These are phyloP conservation scores for Paracoccidioides lutzii DNA, from an alignment of 2,329 filamentous ascomycete species.

Conservation along the genomic window DNA sequence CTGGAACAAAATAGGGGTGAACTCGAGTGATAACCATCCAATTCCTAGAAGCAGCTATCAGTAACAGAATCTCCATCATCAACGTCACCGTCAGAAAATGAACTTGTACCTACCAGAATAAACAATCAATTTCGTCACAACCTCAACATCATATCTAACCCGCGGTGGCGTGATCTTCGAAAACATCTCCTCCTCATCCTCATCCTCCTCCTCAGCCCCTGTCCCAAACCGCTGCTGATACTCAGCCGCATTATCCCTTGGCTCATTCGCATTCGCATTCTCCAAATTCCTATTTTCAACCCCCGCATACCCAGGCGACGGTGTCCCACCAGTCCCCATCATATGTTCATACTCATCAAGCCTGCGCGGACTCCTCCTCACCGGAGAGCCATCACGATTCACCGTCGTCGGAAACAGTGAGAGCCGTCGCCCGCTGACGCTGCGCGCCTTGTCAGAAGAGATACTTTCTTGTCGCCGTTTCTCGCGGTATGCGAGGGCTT, in stretches of 20 bases:
- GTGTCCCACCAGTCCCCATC: conserved; percentile 50
- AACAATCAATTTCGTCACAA: conserved; percentile 90
- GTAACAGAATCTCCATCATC: conserved; percentile 5
- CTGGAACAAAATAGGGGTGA: conserved; percentile 62
- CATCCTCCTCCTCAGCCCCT: conserved; percentile 49
- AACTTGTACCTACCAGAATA: conserved; percentile 58
- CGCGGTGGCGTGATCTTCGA: conserved; percentile 70
- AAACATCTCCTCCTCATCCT: conserved; percentile 68
- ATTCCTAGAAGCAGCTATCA: conserved; percentile 49
- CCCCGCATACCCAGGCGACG: conserved; percentile 25
- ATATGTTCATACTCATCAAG: conserved; percentile 56
- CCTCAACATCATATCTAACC: conserved; percentile 95
- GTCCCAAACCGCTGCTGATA: conserved; percentile 24
- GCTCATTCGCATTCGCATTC: conserved; percentile 12
- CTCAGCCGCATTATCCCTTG: conserved; percentile 11
- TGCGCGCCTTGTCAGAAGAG: conserved; percentile 23
- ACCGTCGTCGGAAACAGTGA: conserved; percentile 3
- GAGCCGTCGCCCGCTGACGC: conserved; percentile 2
- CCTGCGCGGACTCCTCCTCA: conserved; percentile 34
- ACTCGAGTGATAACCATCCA: conserved; percentile 64
- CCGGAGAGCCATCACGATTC: conserved; percentile 20
- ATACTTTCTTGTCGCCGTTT: conserved; percentile 50
- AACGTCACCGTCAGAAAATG: not conserved
- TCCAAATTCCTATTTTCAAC: conserved; percentile 12
- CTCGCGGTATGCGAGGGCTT: conserved; percentile 83